Evolutionary conservation across 2,329 filamentous ascomycete species (phyloP).

Genomic region (Drechslerella coelobrocha): DNA sequence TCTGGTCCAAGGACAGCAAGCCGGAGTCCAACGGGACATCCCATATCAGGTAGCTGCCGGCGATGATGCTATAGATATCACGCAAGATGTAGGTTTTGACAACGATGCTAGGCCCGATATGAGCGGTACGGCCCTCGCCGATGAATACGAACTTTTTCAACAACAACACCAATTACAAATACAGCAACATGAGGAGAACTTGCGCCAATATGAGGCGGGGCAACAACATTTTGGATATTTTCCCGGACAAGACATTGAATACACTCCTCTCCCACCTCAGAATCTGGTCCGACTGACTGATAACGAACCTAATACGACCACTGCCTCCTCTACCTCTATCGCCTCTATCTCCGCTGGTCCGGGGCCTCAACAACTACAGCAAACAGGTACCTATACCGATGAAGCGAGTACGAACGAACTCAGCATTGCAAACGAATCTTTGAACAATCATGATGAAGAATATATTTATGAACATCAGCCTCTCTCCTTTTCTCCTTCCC

Average conservation of each 20-base stretch:
- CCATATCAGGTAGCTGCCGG: slow-evolving; percentile 50
- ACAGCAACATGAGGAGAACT: slow-evolving; percentile 53
- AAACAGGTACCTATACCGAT: slow-evolving; percentile 40
- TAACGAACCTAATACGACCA: slow-evolving; percentile 34
- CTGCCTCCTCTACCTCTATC: slow-evolving; percentile 14
- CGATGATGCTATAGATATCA: slow-evolving; percentile 51
- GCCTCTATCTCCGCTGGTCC: slow-evolving; percentile 34
- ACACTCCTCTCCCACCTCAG: not conserved
- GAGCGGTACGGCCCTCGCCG: slow-evolving; percentile 48
- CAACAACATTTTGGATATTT: slow-evolving; percentile 25
- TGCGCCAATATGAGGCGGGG: slow-evolving; percentile 55
- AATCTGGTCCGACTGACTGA: slow-evolving; percentile 4
- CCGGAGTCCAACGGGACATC: slow-evolving; percentile 45
- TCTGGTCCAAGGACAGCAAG: slow-evolving; percentile 50
- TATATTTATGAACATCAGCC: slow-evolving; percentile 14
- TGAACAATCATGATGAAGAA: slow-evolving; percentile 34
- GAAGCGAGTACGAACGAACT: slow-evolving; percentile 44
- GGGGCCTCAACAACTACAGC: slow-evolving; percentile 32
- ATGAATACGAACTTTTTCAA: slow-evolving; percentile 55
- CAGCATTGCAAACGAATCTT: slow-evolving; percentile 40
- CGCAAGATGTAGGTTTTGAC: slow-evolving; percentile 51
- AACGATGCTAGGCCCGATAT: slow-evolving; percentile 51
- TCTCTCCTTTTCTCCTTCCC: slow-evolving; percentile 1
- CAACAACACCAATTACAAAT: slow-evolving; percentile 53
- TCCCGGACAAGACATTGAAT: slow-evolving; percentile 34